Conservation (phyloP, 768 basidiomycete species). For the Lactarius quietus region DNA sequence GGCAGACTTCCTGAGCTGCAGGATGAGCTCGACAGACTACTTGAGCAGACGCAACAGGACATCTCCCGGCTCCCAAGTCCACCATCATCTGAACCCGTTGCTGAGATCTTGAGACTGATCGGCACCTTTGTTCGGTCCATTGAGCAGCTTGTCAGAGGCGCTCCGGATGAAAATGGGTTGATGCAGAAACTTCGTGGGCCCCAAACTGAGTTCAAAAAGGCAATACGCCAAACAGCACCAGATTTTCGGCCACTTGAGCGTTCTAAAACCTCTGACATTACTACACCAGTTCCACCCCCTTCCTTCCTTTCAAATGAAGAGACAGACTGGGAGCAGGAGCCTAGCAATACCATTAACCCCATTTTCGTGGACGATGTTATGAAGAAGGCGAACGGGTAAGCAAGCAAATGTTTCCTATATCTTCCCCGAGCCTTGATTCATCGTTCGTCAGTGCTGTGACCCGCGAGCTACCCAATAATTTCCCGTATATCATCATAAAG, state of each 20-base stretch:
- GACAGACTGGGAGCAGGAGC: constrained; percentile 27
- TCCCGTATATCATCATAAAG: constrained; percentile 43
- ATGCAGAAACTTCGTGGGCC: constrained; percentile 49
- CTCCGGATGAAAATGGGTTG: constrained; percentile 47
- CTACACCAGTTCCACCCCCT: constrained; percentile 6
- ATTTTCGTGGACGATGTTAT: constrained; percentile 52
- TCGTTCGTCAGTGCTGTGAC: constrained; percentile 51
- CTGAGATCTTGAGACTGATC: constrained; percentile 48
- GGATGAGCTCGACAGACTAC: constrained; percentile 46
- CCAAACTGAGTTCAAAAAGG: constrained; percentile 42
- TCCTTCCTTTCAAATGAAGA: constrained; percentile 44
- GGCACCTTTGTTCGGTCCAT: constrained; percentile 46
- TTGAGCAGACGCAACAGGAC: constrained; percentile 35
- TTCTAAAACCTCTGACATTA: constrained; percentile 4
- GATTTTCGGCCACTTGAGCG: constrained; percentile 49
- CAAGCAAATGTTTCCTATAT: neutral
- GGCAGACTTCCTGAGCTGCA: constrained; percentile 58
- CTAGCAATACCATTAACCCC: neutral
- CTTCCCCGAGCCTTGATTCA: neutral
- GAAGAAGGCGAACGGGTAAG: constrained; percentile 41
- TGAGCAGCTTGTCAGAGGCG: constrained; percentile 46
- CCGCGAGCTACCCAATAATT: constrained; percentile 62
- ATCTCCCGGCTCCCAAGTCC: constrained; percentile 40
- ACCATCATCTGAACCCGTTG: constrained; percentile 51
- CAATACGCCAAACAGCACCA: constrained; percentile 50